Evolutionary conservation across 352 stramenopile genomes (phyloP).

Genomic region (Detonula confervacea): DNA sequence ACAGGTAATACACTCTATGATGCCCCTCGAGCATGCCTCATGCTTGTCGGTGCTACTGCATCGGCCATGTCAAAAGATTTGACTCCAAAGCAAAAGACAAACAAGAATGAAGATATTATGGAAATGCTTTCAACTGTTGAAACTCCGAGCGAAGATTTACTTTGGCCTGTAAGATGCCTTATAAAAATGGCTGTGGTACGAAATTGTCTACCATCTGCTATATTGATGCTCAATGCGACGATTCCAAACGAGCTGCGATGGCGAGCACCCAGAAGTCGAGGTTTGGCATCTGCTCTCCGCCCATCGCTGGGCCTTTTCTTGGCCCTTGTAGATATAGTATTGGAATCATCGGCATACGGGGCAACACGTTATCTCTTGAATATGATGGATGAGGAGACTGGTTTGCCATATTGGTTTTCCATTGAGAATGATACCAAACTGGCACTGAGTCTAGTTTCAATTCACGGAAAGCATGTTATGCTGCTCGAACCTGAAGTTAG

Average conservation of each 20-base stretch:
- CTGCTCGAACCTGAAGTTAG: slow-evolving; percentile 73
- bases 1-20: slow-evolving; percentile 69
- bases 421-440: slow-evolving; percentile 69
- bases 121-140: slow-evolving; percentile 36
- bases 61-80: slow-evolving; percentile 50
- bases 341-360: slow-evolving; percentile 56
- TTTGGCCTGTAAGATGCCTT: slow-evolving; percentile 78
- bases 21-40: slow-evolving; percentile 64
- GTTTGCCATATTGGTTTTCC: slow-evolving; percentile 70
- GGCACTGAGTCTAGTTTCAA: slow-evolving; percentile 60
- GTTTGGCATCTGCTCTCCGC: slow-evolving; percentile 23
- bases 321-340: slow-evolving; percentile 64
- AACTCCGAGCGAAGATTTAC: slow-evolving; percentile 35
- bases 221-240: slow-evolving; percentile 76
- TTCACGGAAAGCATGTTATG: slow-evolving; percentile 68
- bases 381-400: slow-evolving; percentile 66
- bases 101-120: slow-evolving; percentile 33
- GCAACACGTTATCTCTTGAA: slow-evolving; percentile 65
- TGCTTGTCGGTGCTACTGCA: slow-evolving; percentile 66
- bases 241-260: slow-evolving; percentile 79
- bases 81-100: slow-evolving; percentile 19
- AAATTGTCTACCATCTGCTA: slow-evolving; percentile 62
- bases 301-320: slow-evolving; percentile 65
- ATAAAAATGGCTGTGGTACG: slow-evolving; percentile 70
- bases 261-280: slow-evolving; percentile 40